Base-by-base conservation (phyloP, 208 protist genomes). In the Trypanosomatidae sp. region DNA sequence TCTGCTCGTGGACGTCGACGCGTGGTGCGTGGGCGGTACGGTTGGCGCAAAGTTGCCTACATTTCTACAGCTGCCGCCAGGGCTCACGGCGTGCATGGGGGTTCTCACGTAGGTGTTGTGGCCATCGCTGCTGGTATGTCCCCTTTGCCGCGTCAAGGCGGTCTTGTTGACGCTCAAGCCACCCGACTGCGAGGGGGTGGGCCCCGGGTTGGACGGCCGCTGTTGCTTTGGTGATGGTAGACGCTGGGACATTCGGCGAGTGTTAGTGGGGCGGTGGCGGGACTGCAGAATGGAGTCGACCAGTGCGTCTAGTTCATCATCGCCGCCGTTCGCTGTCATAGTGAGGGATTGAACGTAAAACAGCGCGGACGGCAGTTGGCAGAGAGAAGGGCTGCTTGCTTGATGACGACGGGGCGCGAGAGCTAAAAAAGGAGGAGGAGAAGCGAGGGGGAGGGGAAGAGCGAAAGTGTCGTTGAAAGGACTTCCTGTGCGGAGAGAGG, bases 261-360 rank as follows among this genome's bases (percentile, higher is more conserved):
- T 25, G 43, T 44, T 36, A 19, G 49, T 22, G 28, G 50, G 41
- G 66, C 9, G 58, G 8, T 17, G 36, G 25, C 15, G 62, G 50
- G 17, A 59, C 46, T 69, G 56, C 36, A 83, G 74, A 43, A 83
- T 83, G 70, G 73, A 55, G 55, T 79, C 79, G 28, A 83, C 79
- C 50, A 76, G 49, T 1, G 71, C 79, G 43, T 83, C 74, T 0
- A 83, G 58, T 28, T 66, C 69, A 3, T 43, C 68, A 19, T 69
- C 69, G n/a, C 43, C 28, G 25, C 49, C 19, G 30, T 9, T 56
- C 28, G 25, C 43, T 19, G 28, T 55, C 64, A 68, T 49, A 28
- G 30, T 47, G 64, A 41, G 25, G 15, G 64, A 13, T 13, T 28
- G 25, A 15, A 58, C 28, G 30, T 28, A 6, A 47, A 58, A 60